phyloP scores from a whole-genome alignment of 2,329 filamentous ascomycete genomes.

The Aspergillus ruber region DNA sequence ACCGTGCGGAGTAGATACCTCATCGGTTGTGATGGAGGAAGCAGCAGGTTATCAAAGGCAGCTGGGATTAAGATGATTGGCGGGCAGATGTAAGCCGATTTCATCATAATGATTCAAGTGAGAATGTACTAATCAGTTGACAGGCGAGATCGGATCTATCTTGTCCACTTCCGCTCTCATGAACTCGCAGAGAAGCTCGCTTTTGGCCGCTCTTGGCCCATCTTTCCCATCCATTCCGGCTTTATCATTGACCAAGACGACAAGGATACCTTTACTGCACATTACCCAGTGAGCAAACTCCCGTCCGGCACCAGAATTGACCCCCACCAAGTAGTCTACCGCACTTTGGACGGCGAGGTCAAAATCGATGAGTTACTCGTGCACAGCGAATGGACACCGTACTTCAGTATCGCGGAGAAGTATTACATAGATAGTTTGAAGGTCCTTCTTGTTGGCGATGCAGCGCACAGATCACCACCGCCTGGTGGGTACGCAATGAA shows the following conservation, averaged over 20 bases:
- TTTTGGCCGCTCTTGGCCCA: slow-evolving; percentile 28
- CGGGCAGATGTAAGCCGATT: slow-evolving; percentile 17
- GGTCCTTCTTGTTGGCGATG: slow-evolving; percentile 28
- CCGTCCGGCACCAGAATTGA: slow-evolving; percentile 12
- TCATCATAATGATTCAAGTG: not conserved
- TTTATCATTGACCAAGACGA: slow-evolving; percentile 27
- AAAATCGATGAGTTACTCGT: slow-evolving; percentile 30
- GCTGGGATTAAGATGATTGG: slow-evolving; percentile 19
- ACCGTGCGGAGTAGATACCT: slow-evolving; percentile 17
- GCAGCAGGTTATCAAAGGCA: slow-evolving; percentile 16
- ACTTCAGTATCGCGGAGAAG: slow-evolving; percentile 21
- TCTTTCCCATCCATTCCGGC: slow-evolving; percentile 19
- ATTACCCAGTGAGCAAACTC: slow-evolving; percentile 16
- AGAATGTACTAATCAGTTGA: not conserved
- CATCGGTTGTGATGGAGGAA: slow-evolving; percentile 23
- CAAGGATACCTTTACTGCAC: slow-evolving; percentile 28
- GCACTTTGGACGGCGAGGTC: slow-evolving; percentile 18
- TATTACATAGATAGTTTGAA: slow-evolving; percentile 12
- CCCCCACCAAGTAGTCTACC: slow-evolving; percentile 17
- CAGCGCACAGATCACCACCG: slow-evolving; percentile 29
- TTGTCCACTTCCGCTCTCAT: slow-evolving; percentile 28
- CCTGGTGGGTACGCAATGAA: slow-evolving; percentile 34
- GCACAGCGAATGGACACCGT: slow-evolving; percentile 22
- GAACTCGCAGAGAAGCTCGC: slow-evolving; percentile 18
- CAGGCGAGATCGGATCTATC: slow-evolving; percentile 15